These are phyloP conservation scores for Spizellomyces punctatus DNA, from an alignment of 192 early-diverging fungal genomes.

Conservation along the genomic window DNA sequence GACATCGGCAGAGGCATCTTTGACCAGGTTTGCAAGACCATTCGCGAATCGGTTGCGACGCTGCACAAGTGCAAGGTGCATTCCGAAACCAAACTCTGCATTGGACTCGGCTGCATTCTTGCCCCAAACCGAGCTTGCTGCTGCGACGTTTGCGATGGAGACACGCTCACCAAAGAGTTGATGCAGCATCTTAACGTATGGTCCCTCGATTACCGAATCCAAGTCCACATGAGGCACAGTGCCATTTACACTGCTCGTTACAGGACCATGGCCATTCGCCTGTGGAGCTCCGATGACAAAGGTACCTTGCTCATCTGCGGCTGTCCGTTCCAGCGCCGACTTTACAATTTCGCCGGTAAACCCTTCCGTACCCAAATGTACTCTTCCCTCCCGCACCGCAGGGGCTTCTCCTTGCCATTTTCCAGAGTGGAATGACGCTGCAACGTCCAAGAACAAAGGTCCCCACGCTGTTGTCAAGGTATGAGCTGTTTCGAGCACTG, in stretches of 20 bases:
- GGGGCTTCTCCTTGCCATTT: constrained; percentile 54
- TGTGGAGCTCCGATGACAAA: constrained; percentile 31
- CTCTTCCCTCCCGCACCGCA: constrained; percentile 33
- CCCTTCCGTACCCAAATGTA: constrained; percentile 5
- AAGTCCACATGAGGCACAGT: constrained; percentile 32
- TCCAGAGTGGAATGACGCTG: constrained; percentile 65
- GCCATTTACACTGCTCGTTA: constrained; percentile 36
- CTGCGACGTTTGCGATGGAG: constrained; percentile 77
- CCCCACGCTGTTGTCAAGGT: constrained; percentile 69
- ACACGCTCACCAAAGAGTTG: constrained; percentile 79
- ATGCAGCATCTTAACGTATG: constrained; percentile 79
- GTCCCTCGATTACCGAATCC: constrained; percentile 61
- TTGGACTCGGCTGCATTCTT: constrained; percentile 46
- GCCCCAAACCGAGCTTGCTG: constrained; percentile 62
- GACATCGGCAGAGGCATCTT: constrained; percentile 6
- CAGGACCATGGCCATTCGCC: constrained; percentile 34
- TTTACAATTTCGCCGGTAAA: constrained; percentile 8
- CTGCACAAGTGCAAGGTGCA: constrained; percentile 68
- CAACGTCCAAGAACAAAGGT: constrained; percentile 84
- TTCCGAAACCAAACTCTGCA: constrained; percentile 89
- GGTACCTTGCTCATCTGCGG: constrained; percentile 22
- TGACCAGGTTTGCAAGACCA: constrained; percentile 59
- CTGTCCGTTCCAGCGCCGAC: constrained; percentile 33
- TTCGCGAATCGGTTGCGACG: constrained; percentile 68
- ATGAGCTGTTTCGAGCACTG: constrained; percentile 70